phyloP scores from a whole-genome alignment of 768 basidiomycete species.

The Termitomyces sp. region DNA sequence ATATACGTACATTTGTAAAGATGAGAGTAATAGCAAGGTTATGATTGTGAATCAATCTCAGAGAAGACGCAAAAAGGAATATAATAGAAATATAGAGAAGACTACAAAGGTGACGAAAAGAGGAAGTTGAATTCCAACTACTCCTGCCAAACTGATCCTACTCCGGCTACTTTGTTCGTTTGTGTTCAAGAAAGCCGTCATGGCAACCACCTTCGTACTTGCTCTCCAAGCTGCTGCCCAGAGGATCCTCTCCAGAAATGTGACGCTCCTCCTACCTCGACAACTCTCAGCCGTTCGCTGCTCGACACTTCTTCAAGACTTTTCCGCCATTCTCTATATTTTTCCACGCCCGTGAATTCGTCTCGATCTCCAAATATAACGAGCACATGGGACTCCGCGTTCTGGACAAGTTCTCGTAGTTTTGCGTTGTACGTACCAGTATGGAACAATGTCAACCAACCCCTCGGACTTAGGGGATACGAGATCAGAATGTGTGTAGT shows the following conservation, averaged over 20 bases:
- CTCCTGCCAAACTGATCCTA: constrained; percentile 8
- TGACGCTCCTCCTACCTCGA: constrained; percentile 42
- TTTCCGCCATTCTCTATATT: constrained; percentile 53
- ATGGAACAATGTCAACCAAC: constrained; percentile 66
- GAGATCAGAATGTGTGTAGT: constrained; percentile 69
- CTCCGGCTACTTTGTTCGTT: neutral
- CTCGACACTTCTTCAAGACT: constrained; percentile 25
- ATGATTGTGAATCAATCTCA: neutral
- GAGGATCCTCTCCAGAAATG: constrained; percentile 62
- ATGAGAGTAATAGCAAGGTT: constrained; percentile 13
- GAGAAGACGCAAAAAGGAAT: constrained; percentile 6
- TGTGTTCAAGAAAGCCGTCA: constrained; percentile 16
- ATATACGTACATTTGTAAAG: constrained; percentile 27
- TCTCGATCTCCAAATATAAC: constrained; percentile 65
- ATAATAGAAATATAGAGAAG: constrained; percentile 1
- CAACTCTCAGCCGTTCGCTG: constrained; percentile 22
- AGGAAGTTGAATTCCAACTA: constrained; percentile 7
- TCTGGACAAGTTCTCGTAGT: constrained; percentile 43
- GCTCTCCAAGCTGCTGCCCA: constrained; percentile 20
- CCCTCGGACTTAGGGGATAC: constrained; percentile 67
- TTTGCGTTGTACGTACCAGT: constrained; percentile 46
- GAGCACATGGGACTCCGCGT: constrained; percentile 47
- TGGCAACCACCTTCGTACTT: constrained; percentile 31
- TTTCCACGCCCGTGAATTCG: constrained; percentile 57
- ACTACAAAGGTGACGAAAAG: constrained; percentile 15